These are phyloP conservation scores for Daedalea quercina DNA, from an alignment of 768 basidiomycete species.

Conservation along the genomic window DNA sequence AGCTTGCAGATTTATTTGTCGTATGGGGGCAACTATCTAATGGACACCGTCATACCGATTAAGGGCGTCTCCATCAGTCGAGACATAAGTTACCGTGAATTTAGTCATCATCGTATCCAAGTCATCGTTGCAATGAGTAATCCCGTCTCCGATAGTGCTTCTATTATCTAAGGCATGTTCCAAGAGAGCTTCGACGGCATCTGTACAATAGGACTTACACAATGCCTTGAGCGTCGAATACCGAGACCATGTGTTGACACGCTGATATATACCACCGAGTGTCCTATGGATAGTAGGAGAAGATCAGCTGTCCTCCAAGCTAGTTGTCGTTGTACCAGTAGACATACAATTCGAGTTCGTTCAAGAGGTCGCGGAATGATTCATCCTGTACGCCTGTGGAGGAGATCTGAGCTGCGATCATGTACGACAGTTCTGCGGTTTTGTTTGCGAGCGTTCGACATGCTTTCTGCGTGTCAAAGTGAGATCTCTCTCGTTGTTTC, in stretches of 20 bases:
- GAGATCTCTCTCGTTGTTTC: no score
- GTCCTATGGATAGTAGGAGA: not conserved
- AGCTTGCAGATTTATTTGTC: not conserved
- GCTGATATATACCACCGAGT: not conserved
- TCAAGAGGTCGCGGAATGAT: not conserved
- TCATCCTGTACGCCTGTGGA: not conserved
- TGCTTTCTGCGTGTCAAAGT: not conserved
- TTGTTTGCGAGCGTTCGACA: not conserved
- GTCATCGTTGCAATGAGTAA: not conserved
- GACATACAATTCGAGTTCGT: not conserved
- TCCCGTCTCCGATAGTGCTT: not conserved
- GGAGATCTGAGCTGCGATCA: not conserved
- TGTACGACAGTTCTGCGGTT: not conserved
- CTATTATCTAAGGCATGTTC: not conserved
- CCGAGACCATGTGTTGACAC: not conserved
- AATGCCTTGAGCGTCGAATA: slow-evolving; percentile 25
- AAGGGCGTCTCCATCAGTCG: no score
- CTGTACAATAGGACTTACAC: slow-evolving; percentile 22
- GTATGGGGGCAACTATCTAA: not conserved
- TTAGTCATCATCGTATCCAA: not conserved
- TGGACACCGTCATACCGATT: not conserved
- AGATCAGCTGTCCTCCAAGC: no score
- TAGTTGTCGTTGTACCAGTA: no score
- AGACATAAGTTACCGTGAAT: no score
- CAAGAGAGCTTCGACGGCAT: not conserved